Conservation (phyloP, 176 grass and related monocot genomes). For the Lolium multiflorum region DNA sequence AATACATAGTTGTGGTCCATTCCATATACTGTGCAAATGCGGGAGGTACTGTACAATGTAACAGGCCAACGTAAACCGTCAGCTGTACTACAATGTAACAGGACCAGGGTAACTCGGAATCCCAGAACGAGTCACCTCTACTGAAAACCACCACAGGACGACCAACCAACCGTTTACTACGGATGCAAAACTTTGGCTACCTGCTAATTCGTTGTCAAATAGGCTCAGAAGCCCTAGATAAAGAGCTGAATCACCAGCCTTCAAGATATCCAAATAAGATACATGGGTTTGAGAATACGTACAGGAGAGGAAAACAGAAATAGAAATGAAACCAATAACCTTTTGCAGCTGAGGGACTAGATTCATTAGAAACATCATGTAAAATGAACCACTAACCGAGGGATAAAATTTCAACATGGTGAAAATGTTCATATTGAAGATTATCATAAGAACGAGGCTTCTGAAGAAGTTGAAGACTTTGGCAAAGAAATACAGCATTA, state of each 20-base stretch:
- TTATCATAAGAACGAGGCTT: slow-evolving; percentile 82
- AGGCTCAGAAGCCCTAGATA: too few species aligned
- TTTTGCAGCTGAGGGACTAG: background rate
- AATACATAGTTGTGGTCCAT: slow-evolving; percentile 9
- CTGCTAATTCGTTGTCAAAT: too few species aligned
- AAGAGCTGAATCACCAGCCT: too few species aligned
- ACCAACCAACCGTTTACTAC: background rate
- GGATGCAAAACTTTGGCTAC: too few species aligned
- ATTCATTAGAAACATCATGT: slow-evolving; percentile 31
- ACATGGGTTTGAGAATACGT: slow-evolving; percentile 23
- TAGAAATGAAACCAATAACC: background rate
- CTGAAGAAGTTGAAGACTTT: slow-evolving; percentile 96
- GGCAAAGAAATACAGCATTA: slow-evolving; percentile 82
- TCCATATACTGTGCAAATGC: slow-evolving; percentile 28
- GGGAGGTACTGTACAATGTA: background rate
- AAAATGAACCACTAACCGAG: slow-evolving; percentile 66
- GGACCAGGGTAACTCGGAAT: background rate
- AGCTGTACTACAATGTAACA: background rate
- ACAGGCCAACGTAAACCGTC: slow-evolving; percentile 5
- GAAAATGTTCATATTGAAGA: slow-evolving; percentile 90
- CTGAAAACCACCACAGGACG: too few species aligned
- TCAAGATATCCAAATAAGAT: background rate
- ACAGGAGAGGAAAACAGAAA: too few species aligned
- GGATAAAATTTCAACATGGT: slow-evolving; percentile 96
- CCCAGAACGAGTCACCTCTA: background rate